Percentiles rank a stretch among this genome's conserved stretches.
Conservation (phyloP, 208 protist species). For the Wallacemonas sp. region DNA sequence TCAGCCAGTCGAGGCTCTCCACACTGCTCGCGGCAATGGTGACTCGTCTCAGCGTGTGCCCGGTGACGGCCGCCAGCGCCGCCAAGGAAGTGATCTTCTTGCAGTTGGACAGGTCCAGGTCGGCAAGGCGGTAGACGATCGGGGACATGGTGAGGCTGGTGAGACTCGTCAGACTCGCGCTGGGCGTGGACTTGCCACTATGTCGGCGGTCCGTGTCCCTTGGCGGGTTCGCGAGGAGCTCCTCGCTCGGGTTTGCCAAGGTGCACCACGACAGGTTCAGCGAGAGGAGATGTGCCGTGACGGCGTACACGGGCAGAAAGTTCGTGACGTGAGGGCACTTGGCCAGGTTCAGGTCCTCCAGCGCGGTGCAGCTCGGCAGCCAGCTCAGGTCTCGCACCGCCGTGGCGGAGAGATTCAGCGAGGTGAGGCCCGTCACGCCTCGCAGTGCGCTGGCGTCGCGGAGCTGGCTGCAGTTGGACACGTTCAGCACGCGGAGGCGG, state of each 20-base stretch:
- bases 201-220: not conserved
- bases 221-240: not conserved
- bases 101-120: conserved; percentile 5
- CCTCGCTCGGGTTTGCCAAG: not conserved
- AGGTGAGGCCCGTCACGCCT: conserved; percentile 2
- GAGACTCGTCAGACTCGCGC: too few species aligned
- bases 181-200: too few species aligned
- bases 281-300: not conserved
- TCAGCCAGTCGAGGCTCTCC: not conserved
- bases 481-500: not conserved
- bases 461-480: conserved; percentile 9
- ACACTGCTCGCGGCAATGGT: conserved; percentile 1
- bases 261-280: conserved; percentile 7
- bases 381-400: conserved; percentile 9
- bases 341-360: conserved; percentile 8
- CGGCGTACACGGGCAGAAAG: not conserved
- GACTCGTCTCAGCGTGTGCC: not conserved
- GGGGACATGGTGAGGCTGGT: not conserved
- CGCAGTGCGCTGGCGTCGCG: not conserved
- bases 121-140: not conserved
- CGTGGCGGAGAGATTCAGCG: conserved; percentile 1
- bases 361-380: conserved; percentile 7
- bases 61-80: not conserved
- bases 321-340: not conserved
- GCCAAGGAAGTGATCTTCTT: not conserved